Conservation (phyloP, 768 basidiomycete species). For the Goffeauzyma gilvescens region DNA sequence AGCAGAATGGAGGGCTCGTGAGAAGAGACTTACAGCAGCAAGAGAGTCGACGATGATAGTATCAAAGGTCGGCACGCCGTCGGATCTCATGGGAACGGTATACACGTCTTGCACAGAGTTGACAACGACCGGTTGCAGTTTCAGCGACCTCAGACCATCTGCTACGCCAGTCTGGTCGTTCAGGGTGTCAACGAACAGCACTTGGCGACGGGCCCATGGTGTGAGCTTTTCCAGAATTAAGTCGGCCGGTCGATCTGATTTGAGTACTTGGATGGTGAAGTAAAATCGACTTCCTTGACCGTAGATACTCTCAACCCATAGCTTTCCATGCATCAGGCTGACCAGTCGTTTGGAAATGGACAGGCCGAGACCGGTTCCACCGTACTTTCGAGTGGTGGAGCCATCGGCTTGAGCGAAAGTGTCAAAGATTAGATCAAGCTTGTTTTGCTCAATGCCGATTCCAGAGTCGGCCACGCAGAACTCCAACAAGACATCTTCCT, state of each 20-base stretch:
- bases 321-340: conserved; percentile 89
- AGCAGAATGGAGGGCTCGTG: too few relatives aligned
- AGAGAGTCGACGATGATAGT: conserved; percentile 88
- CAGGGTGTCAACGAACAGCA: conserved; percentile 79
- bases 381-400: conserved; percentile 69
- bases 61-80: conserved; percentile 70
- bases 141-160: conserved; percentile 56
- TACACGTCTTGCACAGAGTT: conserved; percentile 62
- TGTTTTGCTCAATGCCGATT: conserved; percentile 96
- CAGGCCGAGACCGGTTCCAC: conserved; percentile 15
- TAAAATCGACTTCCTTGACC: conserved; percentile 64
- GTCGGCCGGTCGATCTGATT: conserved; percentile 41
- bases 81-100: conserved; percentile 38
- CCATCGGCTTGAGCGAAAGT: conserved; percentile 99
- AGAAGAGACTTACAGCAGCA: conserved; percentile 43
- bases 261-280: conserved; percentile 76
- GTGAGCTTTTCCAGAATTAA: conserved; percentile 26
- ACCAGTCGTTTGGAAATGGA: conserved; percentile 96
- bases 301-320: conserved; percentile 87
- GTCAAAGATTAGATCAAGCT: conserved; percentile 93
- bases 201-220: conserved; percentile 68
- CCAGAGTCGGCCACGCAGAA: conserved; percentile 97
- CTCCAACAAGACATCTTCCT: conserved; percentile 70
- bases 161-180: conserved; percentile 56
- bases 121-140: conserved; percentile 55